A percentile compares a stretch with the other conserved stretches of the same genome.
Conservation (phyloP, 1,284 basidiomycete genomes). For the Somion occarium region DNA sequence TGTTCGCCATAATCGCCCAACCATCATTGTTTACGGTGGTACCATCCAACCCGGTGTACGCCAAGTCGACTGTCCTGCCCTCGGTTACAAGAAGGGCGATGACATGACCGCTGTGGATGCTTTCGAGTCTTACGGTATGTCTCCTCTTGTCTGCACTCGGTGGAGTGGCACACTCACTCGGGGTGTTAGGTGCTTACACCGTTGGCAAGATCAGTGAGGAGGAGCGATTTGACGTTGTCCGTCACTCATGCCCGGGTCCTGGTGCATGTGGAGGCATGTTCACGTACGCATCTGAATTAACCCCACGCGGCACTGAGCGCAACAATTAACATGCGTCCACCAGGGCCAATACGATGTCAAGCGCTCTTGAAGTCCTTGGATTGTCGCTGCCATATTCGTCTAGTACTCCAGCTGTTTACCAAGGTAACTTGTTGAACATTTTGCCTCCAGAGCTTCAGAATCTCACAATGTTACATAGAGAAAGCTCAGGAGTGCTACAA, state of each 20-base stretch:
- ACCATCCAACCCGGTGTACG: slow-evolving; percentile 76
- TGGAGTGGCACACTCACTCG: slow-evolving; percentile 8
- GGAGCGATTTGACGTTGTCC: slow-evolving; percentile 75
- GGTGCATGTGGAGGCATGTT: slow-evolving; percentile 80
- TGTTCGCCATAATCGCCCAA: slow-evolving; percentile 79
- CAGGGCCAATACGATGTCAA: slow-evolving; percentile 86
- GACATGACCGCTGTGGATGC: slow-evolving; percentile 81
- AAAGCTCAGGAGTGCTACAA: slow-evolving; percentile 84
- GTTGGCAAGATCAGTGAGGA: slow-evolving; percentile 74
- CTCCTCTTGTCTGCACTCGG: not conserved
- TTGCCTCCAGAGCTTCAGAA: not conserved
- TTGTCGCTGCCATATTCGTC: slow-evolving; percentile 90
- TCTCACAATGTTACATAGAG: slow-evolving; percentile 39
- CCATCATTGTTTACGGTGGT: slow-evolving; percentile 83
- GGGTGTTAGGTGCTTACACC: slow-evolving; percentile 69
- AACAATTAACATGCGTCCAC: not conserved
- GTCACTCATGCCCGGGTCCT: slow-evolving; percentile 76
- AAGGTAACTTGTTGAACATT: slow-evolving; percentile 41
- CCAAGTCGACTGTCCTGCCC: slow-evolving; percentile 73
- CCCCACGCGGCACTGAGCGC: not conserved
- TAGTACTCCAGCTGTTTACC: slow-evolving; percentile 76
- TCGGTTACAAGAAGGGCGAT: slow-evolving; percentile 76
- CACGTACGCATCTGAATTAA: slow-evolving; percentile 40
- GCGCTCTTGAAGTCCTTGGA: slow-evolving; percentile 85
- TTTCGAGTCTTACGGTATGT: slow-evolving; percentile 73